A percentile compares a stretch with the other conserved stretches of the same genome.
Conservation (phyloP, 805 yeast species). For the Lachancea waltii region DNA sequence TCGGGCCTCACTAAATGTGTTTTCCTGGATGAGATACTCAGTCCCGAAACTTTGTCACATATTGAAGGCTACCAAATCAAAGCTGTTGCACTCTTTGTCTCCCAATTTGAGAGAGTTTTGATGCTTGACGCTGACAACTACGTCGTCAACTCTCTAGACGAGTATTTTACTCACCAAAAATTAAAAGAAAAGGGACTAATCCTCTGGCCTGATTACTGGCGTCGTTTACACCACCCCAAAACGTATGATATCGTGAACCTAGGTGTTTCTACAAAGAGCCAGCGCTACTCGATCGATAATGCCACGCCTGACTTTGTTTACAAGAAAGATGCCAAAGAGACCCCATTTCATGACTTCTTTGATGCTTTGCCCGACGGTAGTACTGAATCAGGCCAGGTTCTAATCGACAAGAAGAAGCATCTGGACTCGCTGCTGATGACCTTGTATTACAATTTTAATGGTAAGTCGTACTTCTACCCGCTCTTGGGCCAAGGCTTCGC, state of each 20-base stretch:
- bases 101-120: slow-evolving; percentile 65
- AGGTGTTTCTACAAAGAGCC: slow-evolving; percentile 36
- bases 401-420: slow-evolving; percentile 56
- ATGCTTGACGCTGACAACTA: slow-evolving; percentile 72
- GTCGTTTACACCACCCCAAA: slow-evolving; percentile 69
- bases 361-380: slow-evolving; percentile 65
- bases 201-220: slow-evolving; percentile 87
- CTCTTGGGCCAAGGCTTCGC: slow-evolving; percentile 68
- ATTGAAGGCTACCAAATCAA: slow-evolving; percentile 65
- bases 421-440: slow-evolving; percentile 52
- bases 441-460: slow-evolving; percentile 59
- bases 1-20: slow-evolving; percentile 44
- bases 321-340: slow-evolving; percentile 21
- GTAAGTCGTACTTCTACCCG: slow-evolving; percentile 64
- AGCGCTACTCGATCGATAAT: slow-evolving; percentile 33
- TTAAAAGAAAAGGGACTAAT: slow-evolving; percentile 46
- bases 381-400: slow-evolving; percentile 65
- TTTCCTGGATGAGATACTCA: slow-evolving; percentile 51
- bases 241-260: slow-evolving; percentile 65
- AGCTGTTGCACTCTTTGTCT: slow-evolving; percentile 61
- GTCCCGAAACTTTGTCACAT: slow-evolving; percentile 38
- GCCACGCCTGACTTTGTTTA: slow-evolving; percentile 28
- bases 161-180: slow-evolving; percentile 51
- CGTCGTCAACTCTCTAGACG: slow-evolving; percentile 60
- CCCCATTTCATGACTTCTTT: slow-evolving; percentile 51